Base-by-base conservation (phyloP, 306 rosid genomes). In the Lagenaria siceraria region DNA sequence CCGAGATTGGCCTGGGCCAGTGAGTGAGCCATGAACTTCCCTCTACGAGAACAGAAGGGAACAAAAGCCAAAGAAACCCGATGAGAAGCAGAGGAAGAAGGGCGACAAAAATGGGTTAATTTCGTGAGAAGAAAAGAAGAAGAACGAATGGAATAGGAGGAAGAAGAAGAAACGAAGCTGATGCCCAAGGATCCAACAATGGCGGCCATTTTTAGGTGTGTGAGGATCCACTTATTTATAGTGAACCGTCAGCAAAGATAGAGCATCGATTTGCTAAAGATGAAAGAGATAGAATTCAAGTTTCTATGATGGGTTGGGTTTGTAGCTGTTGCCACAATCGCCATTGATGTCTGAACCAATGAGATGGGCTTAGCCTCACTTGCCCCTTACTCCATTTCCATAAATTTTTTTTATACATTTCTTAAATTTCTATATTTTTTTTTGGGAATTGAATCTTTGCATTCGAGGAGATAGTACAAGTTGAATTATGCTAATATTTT, bases 1-100 rank as follows among this genome's bases (percentile, higher is more conserved):
- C 99, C 99, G 21, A 96, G 99, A 76, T 86, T 89, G 89, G 90
- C 91, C 62, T 38, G 83, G 38, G 98, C 87, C 40, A 85, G 84
- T 52, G 96, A 64, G 84, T 90, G 97, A 82, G 94, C 86, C 99
- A 90, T 96, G 87, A 80, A 86, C 77, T 80, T 87, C 48, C 69
- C 80, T 70, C 90, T 66, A 24, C 86, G 81, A 36, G 59, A 74
- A 66, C 77, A 71, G 62, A 83, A 83, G 25, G 88, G 88, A 0
- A 81, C 8, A 13, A 86, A 77, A 21, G 81, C 29, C 51, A 88
- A 82, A 58, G 84, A 86, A 65, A 87, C 62, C n/a, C 82, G 84
- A 8, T 60, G 77, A 19, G 54, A 19, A 4, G 85, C 74, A 14
- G 82, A 3, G 43, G 83, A 75, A 14, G 82, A 12, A 61, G 85